A percentile compares a stretch with the other conserved stretches of the same genome.
Conservation (phyloP, 495 filamentous ascomycete genomes). For the Cairneyella variabilis region DNA sequence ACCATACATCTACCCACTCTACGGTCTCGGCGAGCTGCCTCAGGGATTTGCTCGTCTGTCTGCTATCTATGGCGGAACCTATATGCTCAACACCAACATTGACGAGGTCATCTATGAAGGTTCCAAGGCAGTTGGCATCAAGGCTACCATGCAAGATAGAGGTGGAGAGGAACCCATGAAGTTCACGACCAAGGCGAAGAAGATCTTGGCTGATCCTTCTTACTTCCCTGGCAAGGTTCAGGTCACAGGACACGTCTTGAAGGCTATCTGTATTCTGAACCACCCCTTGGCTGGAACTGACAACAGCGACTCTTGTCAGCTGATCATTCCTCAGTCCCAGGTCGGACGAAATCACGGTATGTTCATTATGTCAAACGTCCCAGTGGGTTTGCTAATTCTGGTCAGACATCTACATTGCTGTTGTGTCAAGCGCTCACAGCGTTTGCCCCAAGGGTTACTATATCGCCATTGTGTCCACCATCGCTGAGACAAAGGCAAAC, state of each 20-base stretch:
- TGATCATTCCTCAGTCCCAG: slow-evolving; percentile 97
- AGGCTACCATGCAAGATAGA: slow-evolving; percentile 88
- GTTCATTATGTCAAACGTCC: slow-evolving; percentile 18
- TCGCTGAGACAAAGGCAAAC: slow-evolving; percentile 87
- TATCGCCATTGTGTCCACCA: slow-evolving; percentile 96
- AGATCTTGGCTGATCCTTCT: slow-evolving; percentile 92
- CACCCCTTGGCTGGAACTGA: slow-evolving; percentile 87
- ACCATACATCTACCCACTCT: slow-evolving; percentile 98
- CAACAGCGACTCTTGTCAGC: slow-evolving; percentile 84
- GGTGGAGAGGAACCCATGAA: slow-evolving; percentile 81
- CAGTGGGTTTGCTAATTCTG: slow-evolving; percentile 1
- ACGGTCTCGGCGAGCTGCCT: slow-evolving; percentile 94
- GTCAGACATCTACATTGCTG: slow-evolving; percentile 96
- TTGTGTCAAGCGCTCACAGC: slow-evolving; percentile 93
- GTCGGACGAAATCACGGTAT: slow-evolving; percentile 90
- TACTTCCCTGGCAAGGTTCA: slow-evolving; percentile 91
- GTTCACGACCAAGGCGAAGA: slow-evolving; percentile 92
- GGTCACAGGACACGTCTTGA: slow-evolving; percentile 82
- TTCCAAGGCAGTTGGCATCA: slow-evolving; percentile 85
- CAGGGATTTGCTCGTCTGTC: slow-evolving; percentile 97
- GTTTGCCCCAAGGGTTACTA: slow-evolving; percentile 99
- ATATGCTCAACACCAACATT: slow-evolving; percentile 95
- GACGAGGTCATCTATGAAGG: slow-evolving; percentile 82
- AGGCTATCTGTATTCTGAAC: slow-evolving; percentile 95
- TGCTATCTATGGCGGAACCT: slow-evolving; percentile 97